These are phyloP conservation scores for Aspergillus brunneoviolaceus DNA, from an alignment of 2,329 filamentous ascomycete species.

Conservation along the genomic window DNA sequence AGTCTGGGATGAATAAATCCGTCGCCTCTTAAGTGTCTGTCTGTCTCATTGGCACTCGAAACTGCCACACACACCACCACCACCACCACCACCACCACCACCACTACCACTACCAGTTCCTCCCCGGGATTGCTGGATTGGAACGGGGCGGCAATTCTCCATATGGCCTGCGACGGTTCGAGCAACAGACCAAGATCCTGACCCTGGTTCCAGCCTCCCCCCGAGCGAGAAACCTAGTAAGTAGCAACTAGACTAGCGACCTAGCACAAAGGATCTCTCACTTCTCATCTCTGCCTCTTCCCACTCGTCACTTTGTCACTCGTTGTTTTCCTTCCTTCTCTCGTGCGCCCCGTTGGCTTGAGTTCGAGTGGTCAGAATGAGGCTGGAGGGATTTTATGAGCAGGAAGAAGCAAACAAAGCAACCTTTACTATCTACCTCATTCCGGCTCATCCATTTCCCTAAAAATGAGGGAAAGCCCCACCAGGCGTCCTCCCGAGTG, in stretches of 20 bases:
- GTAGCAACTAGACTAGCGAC: background rate
- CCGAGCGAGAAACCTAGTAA: background rate
- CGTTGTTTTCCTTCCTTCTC: background rate
- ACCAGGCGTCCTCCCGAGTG: background rate
- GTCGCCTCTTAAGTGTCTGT: background rate
- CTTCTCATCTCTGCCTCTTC: background rate
- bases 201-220: constrained; percentile 3
- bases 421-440: background rate
- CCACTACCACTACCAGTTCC: background rate
- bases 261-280: constrained; percentile 1
- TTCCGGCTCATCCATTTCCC: too few species aligned
- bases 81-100: too few species aligned
- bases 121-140: background rate
- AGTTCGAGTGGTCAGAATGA: constrained; percentile 4
- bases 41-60: constrained; percentile 1
- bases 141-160: constrained; percentile 5
- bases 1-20: constrained; percentile 9
- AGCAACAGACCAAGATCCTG: constrained; percentile 5
- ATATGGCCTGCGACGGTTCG: background rate
- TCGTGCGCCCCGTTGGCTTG: background rate
- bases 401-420: background rate
- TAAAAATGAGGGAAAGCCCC: background rate
- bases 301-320: background rate
- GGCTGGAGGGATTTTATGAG: background rate
- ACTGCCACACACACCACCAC: background rate